A percentile compares a stretch with the other conserved stretches of the same genome.
phyloP scores from a whole-genome alignment of 371 early-diverging fungal species.

The Encephalitozoon intestinalis region DNA sequence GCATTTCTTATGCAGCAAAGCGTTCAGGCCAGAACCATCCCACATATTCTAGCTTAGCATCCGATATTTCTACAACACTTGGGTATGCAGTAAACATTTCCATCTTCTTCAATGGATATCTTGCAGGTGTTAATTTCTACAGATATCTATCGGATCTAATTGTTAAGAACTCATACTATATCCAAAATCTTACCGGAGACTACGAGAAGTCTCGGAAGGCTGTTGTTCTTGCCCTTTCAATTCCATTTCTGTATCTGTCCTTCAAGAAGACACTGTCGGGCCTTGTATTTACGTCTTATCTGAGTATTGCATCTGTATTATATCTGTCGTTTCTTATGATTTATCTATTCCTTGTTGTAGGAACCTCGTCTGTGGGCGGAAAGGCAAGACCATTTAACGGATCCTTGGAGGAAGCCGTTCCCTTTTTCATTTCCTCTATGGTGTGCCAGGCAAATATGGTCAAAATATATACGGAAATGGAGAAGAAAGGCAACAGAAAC shows the following conservation, averaged over 20 bases:
- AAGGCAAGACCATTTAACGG: background rate
- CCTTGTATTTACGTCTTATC: background rate
- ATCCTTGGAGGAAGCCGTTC: slow-evolving; percentile 7
- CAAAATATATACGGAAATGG: slow-evolving; percentile 33
- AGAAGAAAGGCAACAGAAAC: slow-evolving; percentile 31
- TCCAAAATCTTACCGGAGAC: background rate
- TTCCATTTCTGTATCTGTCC: slow-evolving; percentile 22
- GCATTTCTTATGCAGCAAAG: background rate
- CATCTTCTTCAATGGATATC: slow-evolving; percentile 26
- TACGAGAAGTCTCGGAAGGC: background rate
- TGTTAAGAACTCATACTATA: background rate
- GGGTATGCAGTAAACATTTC: slow-evolving; percentile 11
- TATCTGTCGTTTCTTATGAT: slow-evolving; percentile 23
- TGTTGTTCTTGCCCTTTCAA: background rate
- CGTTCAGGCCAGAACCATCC: background rate
- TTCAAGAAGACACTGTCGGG: slow-evolving; percentile 9
- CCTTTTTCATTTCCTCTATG: slow-evolving; percentile 48
- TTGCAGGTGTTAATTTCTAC: slow-evolving; percentile 29
- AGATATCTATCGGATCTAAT: slow-evolving; percentile 26
- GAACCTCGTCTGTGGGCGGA: background rate
- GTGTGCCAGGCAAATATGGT: slow-evolving; percentile 58
- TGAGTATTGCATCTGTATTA: slow-evolving; percentile 14
- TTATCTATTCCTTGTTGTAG: slow-evolving; percentile 7
- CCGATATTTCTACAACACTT: background rate
- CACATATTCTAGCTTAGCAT: background rate